A percentile compares a stretch with the other conserved stretches of the same genome.
Evolutionary conservation across 495 filamentous ascomycete genomes (phyloP).

Genomic region (Penicillium cataractarum): DNA sequence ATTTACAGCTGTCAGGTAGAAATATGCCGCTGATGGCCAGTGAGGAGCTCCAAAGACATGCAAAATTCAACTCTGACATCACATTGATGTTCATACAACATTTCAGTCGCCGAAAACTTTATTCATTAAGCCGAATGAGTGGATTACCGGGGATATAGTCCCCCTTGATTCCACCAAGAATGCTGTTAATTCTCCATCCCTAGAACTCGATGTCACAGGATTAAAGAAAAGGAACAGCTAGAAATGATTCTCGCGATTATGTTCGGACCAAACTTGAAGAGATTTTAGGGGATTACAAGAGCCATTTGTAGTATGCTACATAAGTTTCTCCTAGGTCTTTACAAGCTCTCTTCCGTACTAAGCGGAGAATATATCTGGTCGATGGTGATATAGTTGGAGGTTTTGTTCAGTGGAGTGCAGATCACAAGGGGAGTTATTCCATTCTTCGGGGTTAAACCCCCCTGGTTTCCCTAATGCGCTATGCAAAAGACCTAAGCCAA

Average conservation of each 20-base stretch:
- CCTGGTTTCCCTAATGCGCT: background rate
- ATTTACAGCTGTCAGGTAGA: background rate
- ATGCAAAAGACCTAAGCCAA: background rate
- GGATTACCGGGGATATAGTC: background rate
- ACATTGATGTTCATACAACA: background rate
- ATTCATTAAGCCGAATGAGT: background rate
- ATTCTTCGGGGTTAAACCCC: background rate
- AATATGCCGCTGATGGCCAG: background rate
- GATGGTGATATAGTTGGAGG: background rate
- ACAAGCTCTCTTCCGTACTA: background rate
- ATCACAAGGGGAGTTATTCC: background rate
- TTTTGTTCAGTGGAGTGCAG: background rate
- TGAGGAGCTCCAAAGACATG: background rate
- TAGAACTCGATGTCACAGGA: background rate
- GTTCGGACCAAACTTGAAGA: too few relatives aligned
- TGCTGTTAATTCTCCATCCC: conserved; percentile 1
- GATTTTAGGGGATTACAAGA: background rate
- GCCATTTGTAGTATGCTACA: background rate
- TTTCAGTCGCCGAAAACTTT: background rate
- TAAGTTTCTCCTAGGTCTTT: too few relatives aligned
- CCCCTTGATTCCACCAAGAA: conserved; percentile 8
- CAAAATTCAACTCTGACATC: background rate
- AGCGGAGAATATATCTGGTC: background rate
- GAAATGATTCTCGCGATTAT: background rate
- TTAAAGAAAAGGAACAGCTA: background rate